Base-by-base conservation (phyloP, 2,329 filamentous ascomycete genomes). In the Trichocomaceae sp. region DNA sequence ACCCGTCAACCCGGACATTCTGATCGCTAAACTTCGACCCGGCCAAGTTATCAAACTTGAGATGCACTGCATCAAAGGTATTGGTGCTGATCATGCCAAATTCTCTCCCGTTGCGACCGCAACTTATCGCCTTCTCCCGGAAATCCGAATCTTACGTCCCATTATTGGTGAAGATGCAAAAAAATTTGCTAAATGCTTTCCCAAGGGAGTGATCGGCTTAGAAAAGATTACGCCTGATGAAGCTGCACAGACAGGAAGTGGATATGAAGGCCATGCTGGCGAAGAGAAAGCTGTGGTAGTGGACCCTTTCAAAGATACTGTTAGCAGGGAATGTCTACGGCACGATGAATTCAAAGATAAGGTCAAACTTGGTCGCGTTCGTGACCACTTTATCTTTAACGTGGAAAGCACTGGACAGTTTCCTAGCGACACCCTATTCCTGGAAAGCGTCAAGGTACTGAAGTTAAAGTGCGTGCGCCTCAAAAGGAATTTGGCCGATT, bases 321-420 rank as follows among this genome's bases (percentile, higher is more conserved):
- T 99, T 58, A 95, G 88, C 72, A 83, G 93, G 62, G 95, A 99
- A 75, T 93, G 87, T 66, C 74, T 99, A 67, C 84, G 93, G 49
- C 92, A 99, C 69, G 80, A 85, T 23, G 93, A 97, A 74, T 97
- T 99, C 75, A 83, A 93, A 73, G 88, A 85, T 68, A 99, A 96
- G 78, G 93, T 99, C 60, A 91, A 90, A 78, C 82, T 99, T 31
- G 93, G 93, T 44, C 81, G 95, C 53, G 78, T 90, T 64, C 80
- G 90, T 61, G 93, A 99, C 71, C 95, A 99, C 75, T 99, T 99
- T 72, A 97, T 99, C 72, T 99, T 93, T 79, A 87, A 84, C 53
- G 81, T 99, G 35, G 93, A 99, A 78, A 96, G 91, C 77, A 86
- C 90, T 0, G 95, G 93, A 5, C 93, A 99, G 75, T 95, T 90